phyloP scores from a whole-genome alignment of 768 basidiomycete species.

The Amanita phalloides region DNA sequence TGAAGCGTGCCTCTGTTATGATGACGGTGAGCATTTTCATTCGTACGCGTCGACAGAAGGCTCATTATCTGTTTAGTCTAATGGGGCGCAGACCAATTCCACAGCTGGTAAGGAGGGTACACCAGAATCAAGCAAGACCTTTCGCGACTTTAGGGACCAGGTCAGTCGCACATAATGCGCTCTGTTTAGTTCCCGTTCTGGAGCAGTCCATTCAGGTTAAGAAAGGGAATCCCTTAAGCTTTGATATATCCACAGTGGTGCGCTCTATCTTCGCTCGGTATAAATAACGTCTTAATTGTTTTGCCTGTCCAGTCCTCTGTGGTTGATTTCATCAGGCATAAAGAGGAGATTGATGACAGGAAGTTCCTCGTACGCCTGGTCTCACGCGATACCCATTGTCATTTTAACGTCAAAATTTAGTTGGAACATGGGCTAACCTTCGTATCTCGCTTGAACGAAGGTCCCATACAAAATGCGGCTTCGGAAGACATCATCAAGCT shows the following conservation, averaged over 20 bases:
- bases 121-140: slow-evolving; percentile 12
- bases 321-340: slow-evolving; percentile 50
- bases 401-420: slow-evolving; percentile 20
- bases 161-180: slow-evolving; percentile 13
- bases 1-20: background rate
- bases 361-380: slow-evolving; percentile 53
- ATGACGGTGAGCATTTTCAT: background rate
- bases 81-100: background rate
- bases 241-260: slow-evolving; percentile 33
- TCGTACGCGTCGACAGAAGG: background rate
- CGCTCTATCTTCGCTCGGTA: slow-evolving; percentile 9
- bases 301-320: slow-evolving; percentile 34
- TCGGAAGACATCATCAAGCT: slow-evolving; percentile 43
- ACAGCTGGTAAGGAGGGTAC: background rate
- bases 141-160: slow-evolving; percentile 33
- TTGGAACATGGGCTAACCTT: slow-evolving; percentile 62
- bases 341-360: slow-evolving; percentile 62
- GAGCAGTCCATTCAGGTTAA: slow-evolving; percentile 26
- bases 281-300: background rate
- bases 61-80: background rate
- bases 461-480: slow-evolving; percentile 22
- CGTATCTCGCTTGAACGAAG: slow-evolving; percentile 47
- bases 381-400: background rate
- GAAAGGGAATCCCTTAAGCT: slow-evolving; percentile 24
- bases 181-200: background rate